A percentile compares a stretch with the other conserved stretches of the same genome.
phyloP scores from a whole-genome alignment of 495 filamentous ascomycete species.

The Penicillium pulvis region DNA sequence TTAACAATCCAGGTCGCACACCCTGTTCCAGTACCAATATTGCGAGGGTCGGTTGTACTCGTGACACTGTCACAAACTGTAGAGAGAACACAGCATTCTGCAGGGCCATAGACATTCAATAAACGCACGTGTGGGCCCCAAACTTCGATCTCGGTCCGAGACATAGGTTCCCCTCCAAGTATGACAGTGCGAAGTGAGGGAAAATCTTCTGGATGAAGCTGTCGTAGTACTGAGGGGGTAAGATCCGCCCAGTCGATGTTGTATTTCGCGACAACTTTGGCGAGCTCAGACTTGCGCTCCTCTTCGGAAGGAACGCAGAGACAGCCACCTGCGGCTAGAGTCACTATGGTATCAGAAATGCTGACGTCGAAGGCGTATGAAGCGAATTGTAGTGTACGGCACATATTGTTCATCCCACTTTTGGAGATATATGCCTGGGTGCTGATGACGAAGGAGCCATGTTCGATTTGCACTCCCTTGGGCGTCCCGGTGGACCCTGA shows the following conservation, averaged over 20 bases:
- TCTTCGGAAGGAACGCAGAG: conserved; percentile 26
- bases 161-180: conserved; percentile 30
- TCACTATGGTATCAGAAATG: conserved; percentile 19
- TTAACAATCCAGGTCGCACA: conserved; percentile 24
- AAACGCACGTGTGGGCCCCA: conserved; percentile 24
- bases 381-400: background rate
- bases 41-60: conserved; percentile 13
- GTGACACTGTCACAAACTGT: conserved; percentile 17
- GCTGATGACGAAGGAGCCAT: conserved; percentile 24
- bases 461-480: conserved; percentile 44
- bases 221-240: conserved; percentile 32
- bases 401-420: too few species aligned
- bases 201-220: conserved; percentile 24
- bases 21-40: conserved; percentile 29
- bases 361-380: conserved; percentile 27
- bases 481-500: conserved; percentile 43
- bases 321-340: conserved; percentile 19
- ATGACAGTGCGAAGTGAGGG: conserved; percentile 25
- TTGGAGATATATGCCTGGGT: background rate
- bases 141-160: conserved; percentile 17
- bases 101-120: conserved; percentile 30
- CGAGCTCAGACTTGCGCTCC: conserved; percentile 27
- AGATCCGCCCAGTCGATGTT: conserved; percentile 24
- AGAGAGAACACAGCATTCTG: conserved; percentile 25
- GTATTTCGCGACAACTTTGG: conserved; percentile 29